Conservation (phyloP, 2,329 filamentous ascomycete species). For the Penicillium digitatum region DNA sequence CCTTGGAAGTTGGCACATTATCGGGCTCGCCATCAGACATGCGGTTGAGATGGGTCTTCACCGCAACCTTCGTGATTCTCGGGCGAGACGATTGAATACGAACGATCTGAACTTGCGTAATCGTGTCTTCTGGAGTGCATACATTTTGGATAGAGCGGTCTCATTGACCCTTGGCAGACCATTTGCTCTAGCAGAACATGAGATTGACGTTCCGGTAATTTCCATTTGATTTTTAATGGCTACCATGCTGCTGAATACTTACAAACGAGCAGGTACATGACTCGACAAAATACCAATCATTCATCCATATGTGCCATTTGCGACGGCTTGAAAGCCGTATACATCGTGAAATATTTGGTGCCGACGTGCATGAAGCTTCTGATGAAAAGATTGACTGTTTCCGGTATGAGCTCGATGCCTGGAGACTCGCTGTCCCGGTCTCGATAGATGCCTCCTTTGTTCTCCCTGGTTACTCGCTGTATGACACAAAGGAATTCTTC, state of each 20-base stretch:
- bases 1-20: background rate
- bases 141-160: background rate
- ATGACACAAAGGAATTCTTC: background rate
- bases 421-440: background rate
- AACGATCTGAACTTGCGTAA: background rate
- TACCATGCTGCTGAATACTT: background rate
- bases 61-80: background rate
- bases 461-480: background rate
- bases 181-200: background rate
- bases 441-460: background rate
- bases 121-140: background rate
- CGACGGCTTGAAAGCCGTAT: background rate
- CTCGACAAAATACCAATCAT: background rate
- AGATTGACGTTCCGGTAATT: background rate
- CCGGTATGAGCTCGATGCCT: background rate
- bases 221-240: background rate
- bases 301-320: background rate
- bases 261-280: background rate
- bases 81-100: background rate
- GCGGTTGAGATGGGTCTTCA: background rate
- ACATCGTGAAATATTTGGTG: background rate
- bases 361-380: background rate
- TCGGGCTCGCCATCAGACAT: background rate
- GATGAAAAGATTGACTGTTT: background rate
- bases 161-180: background rate